Evolutionary conservation across 192 early-diverging fungal genomes (phyloP).

Genomic region (Coemansia interrupta): DNA sequence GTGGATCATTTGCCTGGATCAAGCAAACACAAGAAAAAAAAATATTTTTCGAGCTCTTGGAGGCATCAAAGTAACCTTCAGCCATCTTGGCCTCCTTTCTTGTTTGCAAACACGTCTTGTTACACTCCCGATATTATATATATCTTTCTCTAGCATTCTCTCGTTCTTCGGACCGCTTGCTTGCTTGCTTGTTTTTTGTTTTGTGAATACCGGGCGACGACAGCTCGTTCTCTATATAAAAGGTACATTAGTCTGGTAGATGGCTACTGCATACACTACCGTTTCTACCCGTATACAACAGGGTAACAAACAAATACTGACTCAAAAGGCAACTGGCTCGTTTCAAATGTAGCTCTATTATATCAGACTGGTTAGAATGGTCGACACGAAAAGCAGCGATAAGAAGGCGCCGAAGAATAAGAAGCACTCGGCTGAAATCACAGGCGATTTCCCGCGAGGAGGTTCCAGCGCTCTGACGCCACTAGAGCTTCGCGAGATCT

Average conservation of each 20-base stretch:
- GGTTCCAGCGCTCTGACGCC: conserved; percentile 76
- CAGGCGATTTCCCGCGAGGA: conserved; percentile 77
- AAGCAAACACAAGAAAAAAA: conserved; percentile 1
- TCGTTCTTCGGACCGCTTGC: too few species aligned
- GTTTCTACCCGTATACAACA: too few species aligned
- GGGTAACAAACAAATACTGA: too few species aligned
- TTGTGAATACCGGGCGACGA: too few species aligned
- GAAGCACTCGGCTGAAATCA: conserved; percentile 40
- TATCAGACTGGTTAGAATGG: conserved; percentile 1
- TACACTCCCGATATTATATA: neutral
- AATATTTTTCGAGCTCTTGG: neutral
- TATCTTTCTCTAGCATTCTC: too few species aligned
- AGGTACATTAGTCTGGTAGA: too few species aligned
- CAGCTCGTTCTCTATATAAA: too few species aligned
- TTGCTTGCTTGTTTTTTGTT: too few species aligned
- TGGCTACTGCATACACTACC: too few species aligned
- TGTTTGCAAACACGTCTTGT: neutral
- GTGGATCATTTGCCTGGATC: neutral
- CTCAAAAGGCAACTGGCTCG: too few species aligned
- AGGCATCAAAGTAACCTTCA: neutral
- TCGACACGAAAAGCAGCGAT: conserved; percentile 1
- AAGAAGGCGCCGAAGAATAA: conserved; percentile 18
- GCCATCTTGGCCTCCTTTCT: neutral
- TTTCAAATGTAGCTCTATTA: neutral
- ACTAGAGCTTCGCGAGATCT: conserved; percentile 76